A percentile compares a stretch with the other conserved stretches of the same genome.
Conservation (phyloP, 2,329 filamentous ascomycete genomes). For the Boeremia lycopersici region DNA sequence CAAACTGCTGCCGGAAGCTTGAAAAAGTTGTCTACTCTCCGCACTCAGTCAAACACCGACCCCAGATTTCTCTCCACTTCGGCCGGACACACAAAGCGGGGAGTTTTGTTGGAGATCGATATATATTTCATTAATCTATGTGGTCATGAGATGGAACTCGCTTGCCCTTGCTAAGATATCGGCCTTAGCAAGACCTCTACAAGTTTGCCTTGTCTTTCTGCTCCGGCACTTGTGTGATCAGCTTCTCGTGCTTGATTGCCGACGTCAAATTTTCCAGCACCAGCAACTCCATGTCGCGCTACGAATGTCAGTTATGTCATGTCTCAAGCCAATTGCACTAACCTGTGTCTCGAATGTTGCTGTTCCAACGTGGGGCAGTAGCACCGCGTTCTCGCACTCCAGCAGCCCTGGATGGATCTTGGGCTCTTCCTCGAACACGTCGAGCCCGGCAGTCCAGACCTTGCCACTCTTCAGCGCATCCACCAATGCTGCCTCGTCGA, state of each 20-base stretch:
- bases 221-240: conserved; percentile 67
- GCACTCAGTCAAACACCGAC: conserved; percentile 27
- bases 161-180: neutral
- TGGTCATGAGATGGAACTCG: neutral
- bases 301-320: conserved; percentile 13
- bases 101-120: neutral
- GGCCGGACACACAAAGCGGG: neutral
- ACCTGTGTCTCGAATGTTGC: conserved; percentile 65
- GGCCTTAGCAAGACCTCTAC: conserved; percentile 9
- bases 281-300: conserved; percentile 64
- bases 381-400: conserved; percentile 57
- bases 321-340: conserved; percentile 5
- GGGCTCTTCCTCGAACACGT: conserved; percentile 65
- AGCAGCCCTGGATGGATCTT: conserved; percentile 59
- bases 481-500: conserved; percentile 63
- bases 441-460: conserved; percentile 60
- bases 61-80: conserved; percentile 21
- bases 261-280: conserved; percentile 63
- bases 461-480: conserved; percentile 60
- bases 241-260: conserved; percentile 61
- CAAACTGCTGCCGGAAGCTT: conserved; percentile 2
- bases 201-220: conserved; percentile 54
- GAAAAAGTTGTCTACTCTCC: neutral
- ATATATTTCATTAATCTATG: conserved; percentile 16
- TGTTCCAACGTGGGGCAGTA: conserved; percentile 66